A percentile compares a stretch with the other conserved stretches of the same genome.
phyloP scores from a whole-genome alignment of 345 rosid species.

The Odontarrhena argentea region DNA sequence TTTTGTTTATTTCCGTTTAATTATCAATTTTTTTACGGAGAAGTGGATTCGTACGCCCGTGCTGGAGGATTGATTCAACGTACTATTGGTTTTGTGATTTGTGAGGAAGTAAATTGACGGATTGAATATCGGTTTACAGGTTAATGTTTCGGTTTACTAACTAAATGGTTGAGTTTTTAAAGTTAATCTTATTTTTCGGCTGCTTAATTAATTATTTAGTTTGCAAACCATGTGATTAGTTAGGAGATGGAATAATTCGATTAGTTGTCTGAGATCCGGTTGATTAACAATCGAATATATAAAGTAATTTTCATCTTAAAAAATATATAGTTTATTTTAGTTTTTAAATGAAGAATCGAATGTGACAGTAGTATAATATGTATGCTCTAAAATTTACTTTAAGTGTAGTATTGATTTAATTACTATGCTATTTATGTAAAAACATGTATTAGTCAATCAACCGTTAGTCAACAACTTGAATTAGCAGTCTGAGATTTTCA shows the following conservation, averaged over 20 bases:
- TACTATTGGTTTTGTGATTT: too few relatives aligned
- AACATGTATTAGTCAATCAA: too few relatives aligned
- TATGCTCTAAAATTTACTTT: too few relatives aligned
- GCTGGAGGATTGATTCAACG: too few relatives aligned
- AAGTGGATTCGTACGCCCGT: too few relatives aligned
- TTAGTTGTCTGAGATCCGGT: slow-evolving; percentile 11
- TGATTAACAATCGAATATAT: neutral
- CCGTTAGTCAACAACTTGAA: too few relatives aligned
- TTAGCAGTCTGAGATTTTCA: neutral
- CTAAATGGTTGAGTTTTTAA: neutral
- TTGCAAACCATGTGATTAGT: neutral
- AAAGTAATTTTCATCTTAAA: neutral
- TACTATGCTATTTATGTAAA: too few relatives aligned
- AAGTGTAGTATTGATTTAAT: too few relatives aligned
- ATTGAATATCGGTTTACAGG: neutral
- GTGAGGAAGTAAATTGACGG: neutral
- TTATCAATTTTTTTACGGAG: too few relatives aligned
- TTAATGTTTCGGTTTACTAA: slow-evolving; percentile 4
- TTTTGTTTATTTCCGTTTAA: too few relatives aligned
- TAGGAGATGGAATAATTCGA: neutral
- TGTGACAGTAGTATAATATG: neutral
- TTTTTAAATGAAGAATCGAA: neutral
- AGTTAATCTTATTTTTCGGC: too few relatives aligned
- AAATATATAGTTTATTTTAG: too few relatives aligned
- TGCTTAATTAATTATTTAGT: neutral